Evolutionary conservation across 495 filamentous ascomycete species (phyloP).

Genomic region (Apiosordaria backusii): DNA sequence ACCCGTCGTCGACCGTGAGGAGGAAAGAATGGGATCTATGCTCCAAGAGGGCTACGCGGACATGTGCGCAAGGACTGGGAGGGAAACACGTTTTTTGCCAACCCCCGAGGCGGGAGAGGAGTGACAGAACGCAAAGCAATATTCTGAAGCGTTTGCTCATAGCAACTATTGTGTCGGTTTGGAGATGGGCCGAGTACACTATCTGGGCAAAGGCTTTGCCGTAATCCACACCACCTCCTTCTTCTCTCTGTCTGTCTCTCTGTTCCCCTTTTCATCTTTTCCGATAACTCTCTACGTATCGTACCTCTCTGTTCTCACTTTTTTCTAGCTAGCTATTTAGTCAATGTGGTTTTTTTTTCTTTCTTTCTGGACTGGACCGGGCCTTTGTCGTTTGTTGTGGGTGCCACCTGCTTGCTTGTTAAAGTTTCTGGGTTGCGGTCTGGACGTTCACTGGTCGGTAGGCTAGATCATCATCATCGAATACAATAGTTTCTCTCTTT

Average conservation of each 20-base stretch:
- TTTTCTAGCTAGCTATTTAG: slow-evolving; percentile 26
- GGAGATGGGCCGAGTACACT: slow-evolving; percentile 8
- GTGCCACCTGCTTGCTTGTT: neutral
- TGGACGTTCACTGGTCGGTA: slow-evolving; percentile 1
- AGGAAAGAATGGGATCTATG: slow-evolving; percentile 1
- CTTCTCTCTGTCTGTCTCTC: slow-evolving; percentile 15
- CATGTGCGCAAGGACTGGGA: slow-evolving; percentile 2
- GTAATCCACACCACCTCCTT: slow-evolving; percentile 4
- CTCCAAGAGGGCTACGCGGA: slow-evolving; percentile 8
- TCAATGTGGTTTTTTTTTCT: slow-evolving; percentile 16
- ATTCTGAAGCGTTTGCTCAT: neutral
- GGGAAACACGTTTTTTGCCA: slow-evolving; percentile 10
- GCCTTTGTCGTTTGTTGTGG: slow-evolving; percentile 5
- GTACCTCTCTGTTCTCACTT: slow-evolving; percentile 11
- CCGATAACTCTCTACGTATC: slow-evolving; percentile 19
- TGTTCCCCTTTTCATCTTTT: slow-evolving; percentile 16
- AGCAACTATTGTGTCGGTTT: neutral
- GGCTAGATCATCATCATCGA: slow-evolving; percentile 1
- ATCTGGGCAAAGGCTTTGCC: slow-evolving; percentile 6
- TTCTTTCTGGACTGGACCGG: slow-evolving; percentile 10
- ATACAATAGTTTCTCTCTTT: slow-evolving; percentile 2
- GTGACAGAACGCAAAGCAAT: slow-evolving; percentile 8
- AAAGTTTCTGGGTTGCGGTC: slow-evolving; percentile 5
- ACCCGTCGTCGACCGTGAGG: slow-evolving; percentile 1
- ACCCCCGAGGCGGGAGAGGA: slow-evolving; percentile 3